phyloP scores from a whole-genome alignment of 768 basidiomycete species.

The Tephrocybe sp. region DNA sequence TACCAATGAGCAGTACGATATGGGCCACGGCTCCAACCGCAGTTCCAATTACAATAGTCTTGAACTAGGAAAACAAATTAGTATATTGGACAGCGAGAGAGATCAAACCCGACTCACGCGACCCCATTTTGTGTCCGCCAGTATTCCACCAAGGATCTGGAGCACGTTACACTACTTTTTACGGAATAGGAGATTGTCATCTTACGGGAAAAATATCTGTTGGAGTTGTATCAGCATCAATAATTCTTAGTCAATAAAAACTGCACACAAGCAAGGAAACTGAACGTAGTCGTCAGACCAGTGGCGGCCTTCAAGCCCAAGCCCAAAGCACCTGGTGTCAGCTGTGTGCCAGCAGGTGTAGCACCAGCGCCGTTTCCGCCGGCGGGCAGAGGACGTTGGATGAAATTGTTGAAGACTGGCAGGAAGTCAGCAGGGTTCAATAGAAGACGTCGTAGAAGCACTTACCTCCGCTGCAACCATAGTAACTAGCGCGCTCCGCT shows the following conservation, averaged over 20 bases:
- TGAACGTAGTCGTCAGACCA: conserved; percentile 26
- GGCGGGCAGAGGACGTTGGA: conserved; percentile 25
- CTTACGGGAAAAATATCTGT: conserved; percentile 13
- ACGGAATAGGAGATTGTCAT: not conserved
- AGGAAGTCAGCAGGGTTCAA: not conserved
- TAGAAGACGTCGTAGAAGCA: not conserved
- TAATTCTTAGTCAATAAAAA: conserved; percentile 1
- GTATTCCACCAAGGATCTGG: conserved; percentile 34
- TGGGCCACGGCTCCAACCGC: conserved; percentile 24
- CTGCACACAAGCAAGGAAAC: conserved; percentile 23
- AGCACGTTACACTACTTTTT: not conserved
- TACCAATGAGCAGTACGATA: conserved; percentile 15
- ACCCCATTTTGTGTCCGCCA: conserved; percentile 41
- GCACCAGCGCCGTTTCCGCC: conserved; percentile 30
- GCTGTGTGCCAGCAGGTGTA: conserved; percentile 22
- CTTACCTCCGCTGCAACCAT: conserved; percentile 17
- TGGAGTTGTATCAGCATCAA: not conserved
- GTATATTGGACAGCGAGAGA: not conserved
- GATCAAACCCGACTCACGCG: conserved; percentile 16
- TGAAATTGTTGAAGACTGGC: conserved; percentile 27
- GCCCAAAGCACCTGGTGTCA: conserved; percentile 26
- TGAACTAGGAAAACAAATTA: conserved; percentile 20
- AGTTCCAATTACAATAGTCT: conserved; percentile 35
- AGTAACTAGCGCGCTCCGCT: conserved; percentile 20
- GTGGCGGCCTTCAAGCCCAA: conserved; percentile 25